These are phyloP conservation scores for Plasmodium knowlesi DNA, from an alignment of 169 alveolate genomes.

Conservation along the genomic window DNA sequence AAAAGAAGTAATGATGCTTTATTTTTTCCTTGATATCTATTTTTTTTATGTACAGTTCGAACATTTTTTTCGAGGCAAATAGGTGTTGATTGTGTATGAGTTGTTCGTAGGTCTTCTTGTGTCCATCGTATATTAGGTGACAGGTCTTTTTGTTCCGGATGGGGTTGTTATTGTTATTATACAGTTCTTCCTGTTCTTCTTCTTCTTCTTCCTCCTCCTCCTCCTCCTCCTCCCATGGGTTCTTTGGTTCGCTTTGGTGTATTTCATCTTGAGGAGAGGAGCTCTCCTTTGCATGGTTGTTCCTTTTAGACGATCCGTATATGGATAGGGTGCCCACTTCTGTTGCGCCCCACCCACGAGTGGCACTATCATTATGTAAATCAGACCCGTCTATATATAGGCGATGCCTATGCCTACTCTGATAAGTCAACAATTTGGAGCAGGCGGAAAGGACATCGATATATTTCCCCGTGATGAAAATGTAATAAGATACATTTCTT, in stretches of 20 bases:
- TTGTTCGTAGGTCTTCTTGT: slow-evolving; percentile 45
- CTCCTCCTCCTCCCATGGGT: background rate
- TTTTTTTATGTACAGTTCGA: slow-evolving; percentile 59
- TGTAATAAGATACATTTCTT: slow-evolving; percentile 22
- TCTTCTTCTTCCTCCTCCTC: background rate
- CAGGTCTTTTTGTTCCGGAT: slow-evolving; percentile 11
- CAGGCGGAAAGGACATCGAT: slow-evolving; percentile 59
- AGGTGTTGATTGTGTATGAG: slow-evolving; percentile 72
- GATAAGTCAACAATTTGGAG: slow-evolving; percentile 37
- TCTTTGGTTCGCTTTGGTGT: background rate
- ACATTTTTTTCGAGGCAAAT: slow-evolving; percentile 75
- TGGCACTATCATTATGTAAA: background rate
- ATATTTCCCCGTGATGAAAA: slow-evolving; percentile 68
- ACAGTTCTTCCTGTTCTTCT: background rate
- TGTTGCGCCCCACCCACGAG: background rate
- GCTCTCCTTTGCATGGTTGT: background rate
- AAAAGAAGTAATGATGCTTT: slow-evolving; percentile 61
- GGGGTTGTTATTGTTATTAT: background rate
- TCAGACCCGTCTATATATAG: background rate
- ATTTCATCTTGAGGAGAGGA: background rate
- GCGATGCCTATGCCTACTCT: background rate
- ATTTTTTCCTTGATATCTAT: slow-evolving; percentile 68
- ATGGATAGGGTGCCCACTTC: background rate
- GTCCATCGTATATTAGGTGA: slow-evolving; percentile 23
- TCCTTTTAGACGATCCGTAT: background rate